Percentiles rank a stretch among this genome's conserved stretches.
These are phyloP conservation scores for Ophiosphaerella narmari DNA, from an alignment of 2,329 filamentous ascomycete genomes.

Conservation along the genomic window DNA sequence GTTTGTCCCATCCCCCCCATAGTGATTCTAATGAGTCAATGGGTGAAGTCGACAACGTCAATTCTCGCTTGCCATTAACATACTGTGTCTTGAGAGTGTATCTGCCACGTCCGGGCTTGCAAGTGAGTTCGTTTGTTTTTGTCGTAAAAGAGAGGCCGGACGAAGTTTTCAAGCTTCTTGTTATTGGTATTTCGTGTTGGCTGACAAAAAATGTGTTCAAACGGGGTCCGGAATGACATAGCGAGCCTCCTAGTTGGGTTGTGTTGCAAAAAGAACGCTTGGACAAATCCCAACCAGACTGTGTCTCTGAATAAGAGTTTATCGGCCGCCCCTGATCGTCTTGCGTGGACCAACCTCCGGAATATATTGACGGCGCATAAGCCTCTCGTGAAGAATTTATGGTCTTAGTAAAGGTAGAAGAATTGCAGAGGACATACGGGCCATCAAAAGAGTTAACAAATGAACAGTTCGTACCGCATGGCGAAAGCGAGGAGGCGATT, in stretches of 20 bases:
- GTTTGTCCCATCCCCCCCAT: background rate
- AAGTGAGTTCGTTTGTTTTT: background rate
- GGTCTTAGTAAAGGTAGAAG: background rate
- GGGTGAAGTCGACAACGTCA: background rate
- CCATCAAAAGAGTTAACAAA: slow-evolving; percentile 1
- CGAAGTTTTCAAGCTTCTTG: too few species aligned
- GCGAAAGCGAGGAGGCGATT: background rate
- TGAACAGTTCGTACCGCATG: slow-evolving; percentile 6
- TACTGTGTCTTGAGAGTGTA: background rate
- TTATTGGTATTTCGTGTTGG: background rate
- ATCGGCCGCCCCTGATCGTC: too few species aligned
- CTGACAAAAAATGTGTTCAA: background rate
- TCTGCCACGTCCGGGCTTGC: background rate
- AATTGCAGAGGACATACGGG: slow-evolving; percentile 1
- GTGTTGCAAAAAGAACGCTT: too few species aligned
- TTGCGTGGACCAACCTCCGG: background rate
- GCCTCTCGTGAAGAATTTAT: background rate
- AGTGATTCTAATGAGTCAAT: background rate
- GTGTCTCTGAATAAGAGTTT: too few species aligned
- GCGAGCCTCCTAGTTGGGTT: too few species aligned
- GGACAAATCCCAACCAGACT: too few species aligned
- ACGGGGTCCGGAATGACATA: background rate
- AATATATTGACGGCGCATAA: background rate
- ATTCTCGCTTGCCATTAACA: background rate
- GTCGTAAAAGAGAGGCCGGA: too few species aligned